A percentile compares a stretch with the other conserved stretches of the same genome.
Evolutionary conservation across 352 stramenopile species (phyloP).

Genomic region (Globisporangium middletonii): DNA sequence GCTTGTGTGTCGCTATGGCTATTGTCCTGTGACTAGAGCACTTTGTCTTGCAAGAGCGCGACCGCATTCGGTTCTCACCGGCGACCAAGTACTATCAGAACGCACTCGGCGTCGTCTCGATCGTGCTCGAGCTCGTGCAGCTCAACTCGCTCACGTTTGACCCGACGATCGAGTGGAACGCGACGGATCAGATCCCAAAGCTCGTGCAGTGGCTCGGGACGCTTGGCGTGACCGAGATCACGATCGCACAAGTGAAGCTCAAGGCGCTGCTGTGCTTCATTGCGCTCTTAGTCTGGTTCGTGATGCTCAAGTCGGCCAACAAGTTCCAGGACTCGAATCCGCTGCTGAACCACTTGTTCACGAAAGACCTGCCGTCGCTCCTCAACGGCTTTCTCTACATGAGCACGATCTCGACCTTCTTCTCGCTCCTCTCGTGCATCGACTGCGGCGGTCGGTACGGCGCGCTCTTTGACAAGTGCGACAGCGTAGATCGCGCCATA

Average conservation of each 20-base stretch:
- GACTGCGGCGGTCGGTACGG: constrained; percentile 22
- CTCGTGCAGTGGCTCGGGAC: constrained; percentile 33
- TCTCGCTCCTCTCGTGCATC: constrained; percentile 44
- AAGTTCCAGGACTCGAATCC: constrained; percentile 57
- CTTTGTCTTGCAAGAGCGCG: constrained; percentile 48
- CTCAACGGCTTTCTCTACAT: constrained; percentile 54
- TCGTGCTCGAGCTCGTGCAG: constrained; percentile 48
- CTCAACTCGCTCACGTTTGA: constrained; percentile 60
- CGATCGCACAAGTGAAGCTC: constrained; percentile 29
- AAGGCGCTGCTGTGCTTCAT: constrained; percentile 27
- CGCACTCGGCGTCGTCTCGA: constrained; percentile 26
- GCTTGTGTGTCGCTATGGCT: background rate
- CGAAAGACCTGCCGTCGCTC: constrained; percentile 46
- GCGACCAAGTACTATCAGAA: constrained; percentile 51
- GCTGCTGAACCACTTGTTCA: constrained; percentile 41
- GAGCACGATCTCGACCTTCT: constrained; percentile 53
- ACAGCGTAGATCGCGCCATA: background rate
- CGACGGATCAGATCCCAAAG: constrained; percentile 35
- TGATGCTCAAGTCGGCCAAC: constrained; percentile 64
- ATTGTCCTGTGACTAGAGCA: constrained; percentile 22
- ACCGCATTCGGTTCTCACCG: constrained; percentile 36
- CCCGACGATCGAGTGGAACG: constrained; percentile 41
- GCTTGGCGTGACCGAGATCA: constrained; percentile 30
- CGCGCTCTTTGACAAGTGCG: constrained; percentile 9
- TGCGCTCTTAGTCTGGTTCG: constrained; percentile 30